phyloP scores from a whole-genome alignment of 1,284 basidiomycete species.

The Fomes fomentarius region DNA sequence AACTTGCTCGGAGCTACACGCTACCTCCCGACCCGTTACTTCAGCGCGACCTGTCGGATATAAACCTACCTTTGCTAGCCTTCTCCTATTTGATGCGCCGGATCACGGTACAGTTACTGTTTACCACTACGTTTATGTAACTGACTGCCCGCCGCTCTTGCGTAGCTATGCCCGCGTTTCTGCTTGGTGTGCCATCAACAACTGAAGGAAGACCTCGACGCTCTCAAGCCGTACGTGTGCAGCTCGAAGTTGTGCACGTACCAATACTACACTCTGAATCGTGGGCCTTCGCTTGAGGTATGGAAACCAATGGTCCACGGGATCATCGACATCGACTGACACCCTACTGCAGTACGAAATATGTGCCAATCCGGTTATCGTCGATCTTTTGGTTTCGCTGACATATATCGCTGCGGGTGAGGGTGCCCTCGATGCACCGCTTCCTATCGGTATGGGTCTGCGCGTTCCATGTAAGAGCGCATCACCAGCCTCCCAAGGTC shows the following conservation, averaged over 20 bases:
- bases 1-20: slow-evolving; percentile 40
- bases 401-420: slow-evolving; percentile 56
- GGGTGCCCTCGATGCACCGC: slow-evolving; percentile 52
- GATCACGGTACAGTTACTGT: slow-evolving; percentile 45
- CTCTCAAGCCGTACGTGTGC: slow-evolving; percentile 70
- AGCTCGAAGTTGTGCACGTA: slow-evolving; percentile 60
- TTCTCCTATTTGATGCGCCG: slow-evolving; percentile 65
- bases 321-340: neutral
- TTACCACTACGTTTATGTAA: neutral
- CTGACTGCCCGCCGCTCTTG: neutral
- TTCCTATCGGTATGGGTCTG: slow-evolving; percentile 61
- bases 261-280: slow-evolving; percentile 63
- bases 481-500: neutral
- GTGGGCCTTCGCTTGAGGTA: slow-evolving; percentile 67
- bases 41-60: slow-evolving; percentile 31
- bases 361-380: slow-evolving; percentile 54
- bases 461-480: slow-evolving; percentile 39
- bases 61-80: slow-evolving; percentile 60
- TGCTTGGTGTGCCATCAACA: slow-evolving; percentile 67
- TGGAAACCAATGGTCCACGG: slow-evolving; percentile 20
- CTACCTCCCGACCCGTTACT: slow-evolving; percentile 58
- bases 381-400: slow-evolving; percentile 66
- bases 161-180: slow-evolving; percentile 62
- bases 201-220: slow-evolving; percentile 52
- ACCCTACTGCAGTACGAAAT: slow-evolving; percentile 56